Evolutionary conservation across 2,329 filamentous ascomycete species (phyloP).

Genomic region (Diplodia scrobiculata): DNA sequence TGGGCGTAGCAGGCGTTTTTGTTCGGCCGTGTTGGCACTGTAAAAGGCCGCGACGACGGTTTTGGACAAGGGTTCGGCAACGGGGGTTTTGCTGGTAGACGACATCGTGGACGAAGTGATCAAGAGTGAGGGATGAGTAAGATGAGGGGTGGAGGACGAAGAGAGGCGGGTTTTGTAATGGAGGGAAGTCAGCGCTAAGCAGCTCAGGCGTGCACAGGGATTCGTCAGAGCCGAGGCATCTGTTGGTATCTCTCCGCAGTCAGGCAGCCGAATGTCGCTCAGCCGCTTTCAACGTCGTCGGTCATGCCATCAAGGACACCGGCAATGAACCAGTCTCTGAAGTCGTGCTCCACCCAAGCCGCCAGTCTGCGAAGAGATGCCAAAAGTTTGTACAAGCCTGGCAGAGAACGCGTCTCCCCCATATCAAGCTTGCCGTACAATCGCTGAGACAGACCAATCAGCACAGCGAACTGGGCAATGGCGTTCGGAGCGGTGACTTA

Average conservation of each 20-base stretch:
- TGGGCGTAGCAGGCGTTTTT: conserved; percentile 3
- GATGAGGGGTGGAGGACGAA: neutral
- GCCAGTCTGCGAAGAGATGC: conserved; percentile 6
- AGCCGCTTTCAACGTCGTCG: neutral
- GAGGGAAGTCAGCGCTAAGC: neutral
- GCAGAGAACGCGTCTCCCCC: neutral
- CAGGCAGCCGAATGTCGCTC: too few species aligned
- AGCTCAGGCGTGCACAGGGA: neutral
- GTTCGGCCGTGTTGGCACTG: neutral
- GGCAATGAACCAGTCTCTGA: conserved; percentile 5
- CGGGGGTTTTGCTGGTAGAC: neutral
- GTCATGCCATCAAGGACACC: neutral
- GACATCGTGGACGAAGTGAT: neutral
- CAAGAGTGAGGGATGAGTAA: neutral
- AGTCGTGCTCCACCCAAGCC: conserved; percentile 1
- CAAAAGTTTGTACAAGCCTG: neutral
- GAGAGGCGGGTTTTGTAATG: neutral
- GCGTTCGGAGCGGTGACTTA: neutral
- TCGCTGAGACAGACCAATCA: neutral
- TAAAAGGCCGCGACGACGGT: neutral
- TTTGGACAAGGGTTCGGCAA: neutral
- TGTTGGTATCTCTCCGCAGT: neutral
- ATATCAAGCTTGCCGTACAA: conserved; percentile 11
- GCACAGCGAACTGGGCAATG: neutral
- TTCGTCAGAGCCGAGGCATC: neutral